phyloP scores from a whole-genome alignment of 2,329 filamentous ascomycete species.

The Fusarium sp. region DNA sequence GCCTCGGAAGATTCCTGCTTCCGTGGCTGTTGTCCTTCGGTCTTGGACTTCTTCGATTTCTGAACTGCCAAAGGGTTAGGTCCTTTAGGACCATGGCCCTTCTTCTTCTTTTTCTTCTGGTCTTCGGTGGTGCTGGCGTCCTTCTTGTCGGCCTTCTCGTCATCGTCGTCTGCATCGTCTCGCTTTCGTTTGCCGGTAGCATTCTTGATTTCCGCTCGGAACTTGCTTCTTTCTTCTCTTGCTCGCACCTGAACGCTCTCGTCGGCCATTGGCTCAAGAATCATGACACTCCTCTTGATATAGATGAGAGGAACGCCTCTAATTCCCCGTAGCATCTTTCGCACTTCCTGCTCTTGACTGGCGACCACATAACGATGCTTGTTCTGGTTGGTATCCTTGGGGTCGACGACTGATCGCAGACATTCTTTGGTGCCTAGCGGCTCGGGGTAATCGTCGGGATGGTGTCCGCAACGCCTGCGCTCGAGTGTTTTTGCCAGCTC shows the following conservation, averaged over 20 bases:
- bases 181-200: slow-evolving; percentile 63
- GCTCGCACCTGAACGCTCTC: slow-evolving; percentile 72
- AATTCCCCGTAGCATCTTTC: slow-evolving; percentile 72
- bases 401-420: slow-evolving; percentile 79
- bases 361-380: slow-evolving; percentile 84
- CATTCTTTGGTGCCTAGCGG: slow-evolving; percentile 78
- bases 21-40: slow-evolving; percentile 43
- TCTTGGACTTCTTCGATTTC: slow-evolving; percentile 70
- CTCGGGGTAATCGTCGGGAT: slow-evolving; percentile 75
- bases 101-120: slow-evolving; percentile 65
- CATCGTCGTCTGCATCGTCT: slow-evolving; percentile 54
- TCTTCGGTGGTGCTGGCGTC: slow-evolving; percentile 15
- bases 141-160: slow-evolving; percentile 33
- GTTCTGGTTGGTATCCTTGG: slow-evolving; percentile 76
- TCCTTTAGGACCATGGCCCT: slow-evolving; percentile 70
- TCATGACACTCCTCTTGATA: slow-evolving; percentile 81
- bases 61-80: slow-evolving; percentile 78
- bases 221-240: slow-evolving; percentile 78
- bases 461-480: slow-evolving; percentile 81
- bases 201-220: slow-evolving; percentile 74
- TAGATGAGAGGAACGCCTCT: slow-evolving; percentile 82
- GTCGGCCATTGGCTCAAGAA: slow-evolving; percentile 76
- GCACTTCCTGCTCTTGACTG: slow-evolving; percentile 73
- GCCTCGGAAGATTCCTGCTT: slow-evolving; percentile 50
- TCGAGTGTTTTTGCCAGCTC: slow-evolving; percentile 80